phyloP scores from a whole-genome alignment of 331 rosid genomes.

The Prunus yedoensis region DNA sequence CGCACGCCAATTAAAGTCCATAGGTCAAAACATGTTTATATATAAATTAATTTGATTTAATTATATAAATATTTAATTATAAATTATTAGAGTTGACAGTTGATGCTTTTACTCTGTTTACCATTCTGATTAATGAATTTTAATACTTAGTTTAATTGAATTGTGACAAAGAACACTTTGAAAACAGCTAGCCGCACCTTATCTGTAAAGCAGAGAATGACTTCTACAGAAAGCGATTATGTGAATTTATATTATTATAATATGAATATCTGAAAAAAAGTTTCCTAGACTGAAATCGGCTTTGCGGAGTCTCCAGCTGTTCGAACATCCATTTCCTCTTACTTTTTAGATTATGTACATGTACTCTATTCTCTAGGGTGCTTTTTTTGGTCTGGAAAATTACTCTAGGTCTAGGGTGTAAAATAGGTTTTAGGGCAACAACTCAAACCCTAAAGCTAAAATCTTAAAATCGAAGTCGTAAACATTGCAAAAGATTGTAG shows the following conservation, averaged over 20 bases:
- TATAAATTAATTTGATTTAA: not conserved
- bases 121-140: not conserved
- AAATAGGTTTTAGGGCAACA: no score
- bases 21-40: not conserved
- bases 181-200: slow-evolving; percentile 5
- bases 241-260: not conserved
- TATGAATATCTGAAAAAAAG: no score
- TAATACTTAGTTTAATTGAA: not conserved
- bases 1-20: not conserved
- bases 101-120: not conserved
- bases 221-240: not conserved
- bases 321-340: not conserved
- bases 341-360: no score
- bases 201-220: slow-evolving; percentile 13
- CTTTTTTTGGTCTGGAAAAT: no score
- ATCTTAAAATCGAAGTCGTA: no score
- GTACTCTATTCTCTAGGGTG: no score
- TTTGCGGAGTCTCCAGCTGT: not conserved
- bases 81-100: slow-evolving; percentile 6
- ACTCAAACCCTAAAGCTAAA: no score
- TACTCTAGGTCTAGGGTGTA: no score
- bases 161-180: slow-evolving; percentile 3
- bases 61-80: not conserved
- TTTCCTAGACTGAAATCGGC: not conserved
- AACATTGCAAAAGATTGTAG: no score